Base-by-base conservation (phyloP, 2,329 filamentous ascomycete species). In the Verticillium alfalfae region DNA sequence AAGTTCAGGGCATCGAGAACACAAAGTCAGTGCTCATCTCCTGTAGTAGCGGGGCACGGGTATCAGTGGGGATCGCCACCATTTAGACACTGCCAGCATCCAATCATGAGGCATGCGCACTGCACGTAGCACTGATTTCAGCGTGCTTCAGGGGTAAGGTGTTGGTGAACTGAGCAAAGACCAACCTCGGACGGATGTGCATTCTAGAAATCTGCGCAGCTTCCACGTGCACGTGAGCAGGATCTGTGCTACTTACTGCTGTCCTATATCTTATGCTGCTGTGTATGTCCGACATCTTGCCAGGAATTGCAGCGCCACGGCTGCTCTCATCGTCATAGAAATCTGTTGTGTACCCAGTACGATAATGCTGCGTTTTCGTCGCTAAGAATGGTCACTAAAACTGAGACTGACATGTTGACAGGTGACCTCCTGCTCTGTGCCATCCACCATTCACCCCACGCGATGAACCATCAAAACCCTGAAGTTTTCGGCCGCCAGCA, bases 21-120 rank as follows among this genome's bases (percentile, higher is more conserved):
- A n/a, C 45, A 22, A 26, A 52, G 45, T 31, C 45, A 52, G 45
- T 52, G 45, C 45, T 52, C 45, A 22, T 52, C 45, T 26, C 45
- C 38, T 41, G 38, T 59, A 61, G 61, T 64, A 61, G 59, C 63
- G 61, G 37, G 63, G 63, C 45, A 26, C 54, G 61, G 61, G 59
- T 61, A 64, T 63, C 57, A 61, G 61, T 64, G 59, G 63, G 57
- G 45, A 52, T 52, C 45, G 45, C 45, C 45, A 52, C 45, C n/a
- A 18, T 52, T 52, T n/a, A 18, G 45, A 26, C n/a, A 8, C 10
- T n/a, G n/a, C 45, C 18, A n/a, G 13, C n/a, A 9, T 18, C 45
- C 45, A 52, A 52, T 26, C 45, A 26, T 26, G 45, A 52, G 18
- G 16, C n/a, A 10, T 52, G 45, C 45, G 45, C 45, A 52, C 8